Evolutionary conservation across 202 grass and related monocot species (phyloP).

Genomic region (Panicum virgatum): DNA sequence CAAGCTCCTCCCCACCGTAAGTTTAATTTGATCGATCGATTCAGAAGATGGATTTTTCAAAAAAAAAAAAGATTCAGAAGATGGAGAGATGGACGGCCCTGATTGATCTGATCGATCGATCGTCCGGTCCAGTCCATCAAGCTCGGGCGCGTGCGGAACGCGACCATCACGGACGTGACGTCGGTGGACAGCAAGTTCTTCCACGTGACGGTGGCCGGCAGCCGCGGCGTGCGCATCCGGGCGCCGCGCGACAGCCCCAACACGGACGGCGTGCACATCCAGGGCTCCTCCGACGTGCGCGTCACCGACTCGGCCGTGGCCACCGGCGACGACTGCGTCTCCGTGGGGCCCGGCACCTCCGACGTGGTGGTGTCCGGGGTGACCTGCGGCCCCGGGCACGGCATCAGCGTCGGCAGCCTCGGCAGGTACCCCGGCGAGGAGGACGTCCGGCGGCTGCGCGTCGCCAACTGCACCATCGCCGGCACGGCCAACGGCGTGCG

Average conservation of each 20-base stretch:
- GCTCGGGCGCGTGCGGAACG: conserved; percentile 36
- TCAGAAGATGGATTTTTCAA: too few species aligned
- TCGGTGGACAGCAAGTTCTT: conserved; percentile 59
- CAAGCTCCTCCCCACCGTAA: conserved; percentile 46
- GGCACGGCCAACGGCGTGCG: conserved; percentile 46
- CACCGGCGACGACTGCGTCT: conserved; percentile 56
- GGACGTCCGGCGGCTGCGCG: conserved; percentile 34
- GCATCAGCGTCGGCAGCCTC: conserved; percentile 51
- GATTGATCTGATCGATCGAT: too few species aligned
- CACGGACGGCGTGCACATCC: conserved; percentile 58
- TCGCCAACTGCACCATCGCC: conserved; percentile 43
- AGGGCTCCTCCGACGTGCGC: conserved; percentile 19
- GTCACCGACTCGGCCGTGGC: conserved; percentile 33
- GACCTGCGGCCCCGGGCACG: conserved; percentile 43
- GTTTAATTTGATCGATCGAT: too few species aligned
- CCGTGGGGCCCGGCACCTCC: conserved; percentile 31
- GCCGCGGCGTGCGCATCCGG: conserved; percentile 27
- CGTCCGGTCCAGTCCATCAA: conserved; percentile 47
- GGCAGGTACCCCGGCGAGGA: conserved; percentile 30
- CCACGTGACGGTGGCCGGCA: conserved; percentile 41
- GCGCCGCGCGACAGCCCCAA: conserved; percentile 51
- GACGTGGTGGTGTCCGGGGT: conserved; percentile 34
- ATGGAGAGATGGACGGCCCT: neutral
- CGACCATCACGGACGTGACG: conserved; percentile 37
- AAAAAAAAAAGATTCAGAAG: too few species aligned